Conservation (phyloP, 148 eudicot species). For the Spergularia bocconei region DNA sequence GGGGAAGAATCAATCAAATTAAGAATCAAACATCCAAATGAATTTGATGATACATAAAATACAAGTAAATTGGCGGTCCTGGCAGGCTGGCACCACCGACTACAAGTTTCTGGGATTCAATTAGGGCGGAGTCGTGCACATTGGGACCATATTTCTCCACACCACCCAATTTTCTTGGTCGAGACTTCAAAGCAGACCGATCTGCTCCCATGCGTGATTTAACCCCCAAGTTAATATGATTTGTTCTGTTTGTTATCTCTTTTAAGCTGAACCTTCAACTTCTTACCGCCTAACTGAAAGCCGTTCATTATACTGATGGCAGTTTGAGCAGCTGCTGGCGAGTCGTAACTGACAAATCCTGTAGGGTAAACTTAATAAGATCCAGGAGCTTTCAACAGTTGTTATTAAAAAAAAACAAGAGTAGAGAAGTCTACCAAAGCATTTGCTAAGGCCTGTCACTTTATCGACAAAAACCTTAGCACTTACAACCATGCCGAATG, state of each 20-base stretch:
- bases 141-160: conserved; percentile 14
- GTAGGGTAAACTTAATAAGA: conserved; percentile 39
- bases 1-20: conserved; percentile 63
- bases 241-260: conserved; percentile 76
- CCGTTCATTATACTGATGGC: conserved; percentile 93
- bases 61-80: conserved; percentile 49
- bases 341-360: conserved; percentile 98
- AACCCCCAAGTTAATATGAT: conserved; percentile 46
- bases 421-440: conserved; percentile 60
- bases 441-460: conserved; percentile 89
- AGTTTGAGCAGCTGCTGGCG: conserved; percentile 76
- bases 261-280: conserved; percentile 95
- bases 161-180: conserved; percentile 21
- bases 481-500: conserved; percentile 84
- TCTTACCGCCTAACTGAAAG: conserved; percentile 85
- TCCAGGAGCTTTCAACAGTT: conserved; percentile 1
- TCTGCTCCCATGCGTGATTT: conserved; percentile 13
- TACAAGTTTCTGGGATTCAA: conserved; percentile 38
- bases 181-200: conserved; percentile 7
- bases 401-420: neutral
- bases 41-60: conserved; percentile 58
- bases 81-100: conserved; percentile 38
- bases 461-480: conserved; percentile 95
- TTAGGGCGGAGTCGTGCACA: conserved; percentile 29
- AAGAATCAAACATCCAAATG: conserved; percentile 57